Conservation (phyloP, 1,284 basidiomycete species). For the Salmacisia buchloeana region DNA sequence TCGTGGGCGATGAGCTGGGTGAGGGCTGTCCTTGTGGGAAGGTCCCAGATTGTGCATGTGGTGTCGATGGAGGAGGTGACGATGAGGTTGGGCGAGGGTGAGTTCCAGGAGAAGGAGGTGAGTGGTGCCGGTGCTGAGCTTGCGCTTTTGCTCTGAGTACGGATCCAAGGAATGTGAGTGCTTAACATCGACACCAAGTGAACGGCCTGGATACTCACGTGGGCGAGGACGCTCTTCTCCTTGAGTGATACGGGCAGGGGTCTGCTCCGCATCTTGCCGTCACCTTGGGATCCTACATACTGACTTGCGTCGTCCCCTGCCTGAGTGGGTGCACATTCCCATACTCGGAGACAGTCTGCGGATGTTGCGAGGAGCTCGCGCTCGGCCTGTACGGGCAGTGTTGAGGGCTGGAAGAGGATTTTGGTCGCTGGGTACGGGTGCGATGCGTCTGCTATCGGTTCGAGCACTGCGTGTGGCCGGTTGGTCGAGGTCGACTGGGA, state of each 20-base stretch:
- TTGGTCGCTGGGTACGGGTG: constrained; percentile 50
- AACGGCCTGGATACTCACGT: constrained; percentile 17
- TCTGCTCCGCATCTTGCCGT: neutral
- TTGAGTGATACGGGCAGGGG: constrained; percentile 15
- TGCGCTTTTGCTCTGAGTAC: constrained; percentile 35
- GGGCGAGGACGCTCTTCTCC: constrained; percentile 46
- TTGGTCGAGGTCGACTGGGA: constrained; percentile 1
- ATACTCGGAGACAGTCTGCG: constrained; percentile 47
- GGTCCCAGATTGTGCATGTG: constrained; percentile 67
- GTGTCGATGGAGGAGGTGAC: constrained; percentile 60
- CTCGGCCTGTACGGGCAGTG: constrained; percentile 39
- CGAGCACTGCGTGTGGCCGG: constrained; percentile 14
- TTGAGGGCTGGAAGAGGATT: constrained; percentile 45
- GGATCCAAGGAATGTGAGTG: neutral
- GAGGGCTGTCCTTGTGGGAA: constrained; percentile 87
- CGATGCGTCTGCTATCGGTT: constrained; percentile 40
- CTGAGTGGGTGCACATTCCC: constrained; percentile 25
- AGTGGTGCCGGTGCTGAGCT: constrained; percentile 46
- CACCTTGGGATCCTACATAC: neutral
- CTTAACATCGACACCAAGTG: neutral
- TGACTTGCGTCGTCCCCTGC: neutral
- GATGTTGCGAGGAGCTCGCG: constrained; percentile 46
- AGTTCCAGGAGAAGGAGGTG: constrained; percentile 50
- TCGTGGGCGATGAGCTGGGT: constrained; percentile 89
- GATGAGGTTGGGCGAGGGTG: constrained; percentile 48